Base-by-base conservation (phyloP, 306 rosid genomes). In the Leucaena leucocephala region DNA sequence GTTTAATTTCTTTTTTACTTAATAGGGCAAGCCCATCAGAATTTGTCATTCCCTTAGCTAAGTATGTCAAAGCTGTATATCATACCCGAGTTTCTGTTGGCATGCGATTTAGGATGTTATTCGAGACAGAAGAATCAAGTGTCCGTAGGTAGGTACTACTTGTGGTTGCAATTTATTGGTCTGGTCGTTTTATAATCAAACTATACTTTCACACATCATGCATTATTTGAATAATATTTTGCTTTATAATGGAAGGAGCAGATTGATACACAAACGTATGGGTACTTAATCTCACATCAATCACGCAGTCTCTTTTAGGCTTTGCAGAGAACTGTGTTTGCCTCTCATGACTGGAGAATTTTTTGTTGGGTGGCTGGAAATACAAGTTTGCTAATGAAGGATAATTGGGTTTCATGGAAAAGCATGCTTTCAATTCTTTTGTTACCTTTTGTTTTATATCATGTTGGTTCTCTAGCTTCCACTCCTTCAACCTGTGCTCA, bases 121-220 rank as follows among this genome's bases (percentile, higher is more conserved):
- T 90, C 76, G 95, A 90, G 85, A 90, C 95, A 14, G 95, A 88
- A 83, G 95, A 90, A 83, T 90, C 92, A 78, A 88, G 95, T 74
- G 95, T 90, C 68, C 91, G 92, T 21, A 81, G 92, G 95, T 88
- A 70, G 36, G 89, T 68, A 59, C 68, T 40, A 55, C 39, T 67
- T 79, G 54, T 74, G 34, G 50, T 65, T 27, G 6, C 78, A 58
- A 27, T 57, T 76, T 27, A 7, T 44, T 36, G 39, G 43, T 49
- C 50, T 44, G 46, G 40, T 71, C 36, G 36, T 43, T 75, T 68
- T 44, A 15, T 59, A 35, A 19, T 52, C 19, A 22, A 48, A 68
- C n/a, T 67, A 8, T 8, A 36, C 36, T 57, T 19, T 67, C 36
- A 21, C 72, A 39, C 50, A n/a, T 0, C 19, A 19, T 67, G 2